Base-by-base conservation (phyloP, 1,284 basidiomycete species). In the Fomes fomentarius region DNA sequence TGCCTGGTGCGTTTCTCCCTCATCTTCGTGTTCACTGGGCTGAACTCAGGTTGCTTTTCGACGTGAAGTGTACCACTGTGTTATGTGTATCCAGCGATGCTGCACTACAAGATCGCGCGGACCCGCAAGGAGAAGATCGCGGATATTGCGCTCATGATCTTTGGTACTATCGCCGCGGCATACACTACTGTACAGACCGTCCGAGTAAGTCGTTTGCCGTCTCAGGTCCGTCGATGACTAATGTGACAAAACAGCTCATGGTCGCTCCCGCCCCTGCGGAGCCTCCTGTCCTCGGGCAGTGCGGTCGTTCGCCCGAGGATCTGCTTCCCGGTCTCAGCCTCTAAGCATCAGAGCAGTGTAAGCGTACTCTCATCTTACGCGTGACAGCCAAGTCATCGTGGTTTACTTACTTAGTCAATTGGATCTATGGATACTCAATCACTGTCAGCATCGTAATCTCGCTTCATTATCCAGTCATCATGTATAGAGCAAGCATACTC, bases 1-100 rank as follows among this genome's bases (percentile, higher is more conserved):
- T 66, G 96, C 96, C 52, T 98, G 95, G 94, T 94, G 62, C 64
- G 91, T 78, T 28, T 62, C 42, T 44, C 22, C 30, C n/a, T 17
- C 19, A 17, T 15, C 7, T 15, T 21, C n/a, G 12, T 3, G 7
- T 22, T 8, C 10, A 25, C 17, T n/a, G 48, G 22, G 34, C 26
- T 26, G 22, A 24, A 41, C 33, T 56, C 39, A 54, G 40, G 25
- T 60, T 21, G 30, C 19, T 1, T 9, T 14, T 3, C 22, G 21
- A 12, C 21, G 39, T 40, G 49, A 55, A 95, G 95, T 68, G 89
- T 98, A 7, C 96, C 96, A 6, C 77, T 98, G 50, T 97, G 94
- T 72, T 97, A 92, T 69, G 88, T 96, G 45, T 97, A 98, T 68
- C 96, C 94, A 4, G 90, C 96, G 1, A 85, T 99, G 85, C 76